Conservation (phyloP, 2,329 filamentous ascomycete genomes). For the Apiospora malaysiana region DNA sequence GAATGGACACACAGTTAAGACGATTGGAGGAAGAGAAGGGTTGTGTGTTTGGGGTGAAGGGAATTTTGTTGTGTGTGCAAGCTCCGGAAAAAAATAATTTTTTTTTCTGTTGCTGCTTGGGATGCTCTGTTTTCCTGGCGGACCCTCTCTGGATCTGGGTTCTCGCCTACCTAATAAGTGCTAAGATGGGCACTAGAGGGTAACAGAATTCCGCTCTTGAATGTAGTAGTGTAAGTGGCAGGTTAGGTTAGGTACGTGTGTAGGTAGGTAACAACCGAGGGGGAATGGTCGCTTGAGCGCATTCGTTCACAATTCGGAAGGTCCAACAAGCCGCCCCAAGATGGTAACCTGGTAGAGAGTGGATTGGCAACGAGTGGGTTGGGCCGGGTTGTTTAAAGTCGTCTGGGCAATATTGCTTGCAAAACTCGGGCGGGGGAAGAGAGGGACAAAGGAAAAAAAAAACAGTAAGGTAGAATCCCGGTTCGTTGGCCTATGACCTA, state of each 20-base stretch:
- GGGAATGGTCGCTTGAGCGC: slow-evolving; percentile 7
- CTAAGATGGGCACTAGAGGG: slow-evolving; percentile 17
- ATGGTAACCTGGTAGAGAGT: slow-evolving; percentile 18
- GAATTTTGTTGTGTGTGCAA: slow-evolving; percentile 24
- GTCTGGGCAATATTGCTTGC: slow-evolving; percentile 5
- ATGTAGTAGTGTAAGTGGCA: neutral
- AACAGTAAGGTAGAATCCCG: neutral
- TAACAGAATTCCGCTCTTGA: slow-evolving; percentile 14
- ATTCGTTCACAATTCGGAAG: slow-evolving; percentile 17
- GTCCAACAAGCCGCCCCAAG: slow-evolving; percentile 19
- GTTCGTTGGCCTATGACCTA: neutral
- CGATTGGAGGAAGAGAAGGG: slow-evolving; percentile 23
- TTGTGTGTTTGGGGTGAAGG: slow-evolving; percentile 24
- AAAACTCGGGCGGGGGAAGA: neutral
- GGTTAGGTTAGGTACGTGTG: neutral
- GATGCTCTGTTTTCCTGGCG: slow-evolving; percentile 14
- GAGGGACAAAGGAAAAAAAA: neutral
- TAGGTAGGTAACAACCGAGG: slow-evolving; percentile 17
- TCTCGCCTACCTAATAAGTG: neutral
- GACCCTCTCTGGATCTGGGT: slow-evolving; percentile 7
- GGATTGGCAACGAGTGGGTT: slow-evolving; percentile 15
- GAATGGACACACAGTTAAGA: slow-evolving; percentile 24
- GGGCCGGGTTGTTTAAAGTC: slow-evolving; percentile 11
- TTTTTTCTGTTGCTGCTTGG: slow-evolving; percentile 20
- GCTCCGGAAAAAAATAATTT: slow-evolving; percentile 25